A percentile compares a stretch with the other conserved stretches of the same genome.
These are phyloP conservation scores for Termitomyces sp. DNA, from an alignment of 768 basidiomycete species.

Conservation along the genomic window DNA sequence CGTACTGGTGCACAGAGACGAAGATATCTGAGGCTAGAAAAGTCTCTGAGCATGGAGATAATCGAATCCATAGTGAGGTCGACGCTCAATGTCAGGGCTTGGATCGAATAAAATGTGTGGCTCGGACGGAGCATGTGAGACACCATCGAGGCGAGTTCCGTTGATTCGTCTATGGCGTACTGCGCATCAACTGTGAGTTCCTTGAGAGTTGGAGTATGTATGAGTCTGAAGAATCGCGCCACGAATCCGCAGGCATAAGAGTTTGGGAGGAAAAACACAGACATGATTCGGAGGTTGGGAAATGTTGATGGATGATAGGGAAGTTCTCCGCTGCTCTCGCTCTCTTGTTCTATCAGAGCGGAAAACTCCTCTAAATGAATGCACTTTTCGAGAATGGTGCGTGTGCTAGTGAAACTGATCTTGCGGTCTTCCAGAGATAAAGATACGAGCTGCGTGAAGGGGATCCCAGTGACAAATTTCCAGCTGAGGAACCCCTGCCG, in stretches of 20 bases:
- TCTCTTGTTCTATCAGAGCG: neutral
- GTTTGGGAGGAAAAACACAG: neutral
- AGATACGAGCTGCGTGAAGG: neutral
- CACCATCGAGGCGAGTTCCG: neutral
- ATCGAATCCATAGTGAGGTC: neutral
- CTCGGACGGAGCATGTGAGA: neutral
- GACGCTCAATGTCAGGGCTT: neutral
- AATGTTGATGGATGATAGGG: neutral
- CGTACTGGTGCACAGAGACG: constrained; percentile 1
- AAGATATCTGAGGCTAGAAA: neutral
- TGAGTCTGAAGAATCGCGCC: neutral
- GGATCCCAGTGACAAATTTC: neutral
- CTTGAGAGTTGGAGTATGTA: neutral
- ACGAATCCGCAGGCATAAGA: neutral
- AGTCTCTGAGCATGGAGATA: neutral
- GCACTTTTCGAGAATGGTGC: neutral
- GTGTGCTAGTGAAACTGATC: neutral
- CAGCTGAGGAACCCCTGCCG: neutral
- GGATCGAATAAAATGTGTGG: neutral
- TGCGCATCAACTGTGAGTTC: neutral
- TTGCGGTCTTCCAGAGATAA: neutral
- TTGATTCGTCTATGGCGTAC: neutral
- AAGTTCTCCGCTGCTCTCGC: neutral
- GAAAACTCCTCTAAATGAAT: neutral
- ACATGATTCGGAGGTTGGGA: neutral